Evolutionary conservation across 2,329 filamentous ascomycete genomes (phyloP), one percentile per base, ranked within the genome.

Genomic region (Paraconiothyrium sp.): DNA sequence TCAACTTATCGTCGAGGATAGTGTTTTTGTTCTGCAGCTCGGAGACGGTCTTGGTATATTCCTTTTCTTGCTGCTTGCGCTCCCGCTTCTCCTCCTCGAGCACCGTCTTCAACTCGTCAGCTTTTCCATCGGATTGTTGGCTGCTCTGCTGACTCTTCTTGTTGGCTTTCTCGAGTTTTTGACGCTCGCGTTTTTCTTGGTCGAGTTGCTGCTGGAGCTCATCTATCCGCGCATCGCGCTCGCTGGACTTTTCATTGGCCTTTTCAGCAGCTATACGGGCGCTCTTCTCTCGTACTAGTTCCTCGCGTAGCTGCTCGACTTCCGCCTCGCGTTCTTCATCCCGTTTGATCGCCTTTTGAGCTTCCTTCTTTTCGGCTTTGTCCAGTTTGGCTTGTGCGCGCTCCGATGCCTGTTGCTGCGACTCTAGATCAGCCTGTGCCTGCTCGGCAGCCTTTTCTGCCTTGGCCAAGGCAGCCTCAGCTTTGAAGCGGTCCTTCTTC

Each of bases 1-100:
- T 88, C 16, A 95, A 79, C 65, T 90, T 91, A 64, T 89, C 88
- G 65, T 94, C 90, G 0, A 93, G 83, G 13, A 88, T 83, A 4
- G 89, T 84, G 56, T 86, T 88, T 64, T 89, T 85, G 7, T 84
- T 84, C 48, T 90, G 86, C 50, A 86, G 86, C 64, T 91, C 88
- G 3, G 84, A 81, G 8, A 88, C 76, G 14, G 86, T 85, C 63
- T 87, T 86, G 57, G 88, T 84, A 41, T 76, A 78, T 35, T 84
- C 83, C 59, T 82, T 83, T 70, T 88, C 85, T 30, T 78, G 77
- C 67, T 80, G 86, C 59, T 86, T 79, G 20, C 82, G 82, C 57
- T 85, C 83, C 49, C 83, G 82, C 67, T 81, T 82, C 72, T 85
- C 83, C 55, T 81, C 81, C 16, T 81, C 76, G 14, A 89, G 73